Percentiles rank a stretch among this genome's conserved stretches.
These are phyloP conservation scores for Volvariella surrecta DNA, from an alignment of 1,284 basidiomycete genomes.

Conservation along the genomic window DNA sequence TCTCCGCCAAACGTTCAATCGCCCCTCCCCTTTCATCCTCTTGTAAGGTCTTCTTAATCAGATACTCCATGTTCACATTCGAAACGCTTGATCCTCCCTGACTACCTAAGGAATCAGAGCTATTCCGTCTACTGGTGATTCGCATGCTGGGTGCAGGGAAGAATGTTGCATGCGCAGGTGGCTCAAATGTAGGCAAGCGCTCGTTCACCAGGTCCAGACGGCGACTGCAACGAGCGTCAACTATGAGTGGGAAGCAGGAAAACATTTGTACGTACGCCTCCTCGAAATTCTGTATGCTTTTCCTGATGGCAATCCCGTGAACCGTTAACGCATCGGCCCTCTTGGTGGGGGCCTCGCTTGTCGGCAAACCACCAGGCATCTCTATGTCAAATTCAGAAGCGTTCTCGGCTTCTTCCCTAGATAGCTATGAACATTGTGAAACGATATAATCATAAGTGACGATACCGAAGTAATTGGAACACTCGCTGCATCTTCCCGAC, in stretches of 20 bases:
- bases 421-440: conserved; percentile 2
- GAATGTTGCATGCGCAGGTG: conserved; percentile 24
- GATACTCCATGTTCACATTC: conserved; percentile 65
- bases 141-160: conserved; percentile 62
- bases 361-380: conserved; percentile 16
- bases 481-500: conserved; percentile 90
- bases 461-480: conserved; percentile 81
- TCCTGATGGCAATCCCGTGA: conserved; percentile 56
- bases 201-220: conserved; percentile 93
- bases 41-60: conserved; percentile 71
- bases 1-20: conserved; percentile 52
- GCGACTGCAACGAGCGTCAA: conserved; percentile 40
- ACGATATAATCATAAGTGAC: conserved; percentile 6
- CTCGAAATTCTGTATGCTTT: conserved; percentile 82
- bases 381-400: conserved; percentile 74
- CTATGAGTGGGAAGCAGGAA: conserved; percentile 6
- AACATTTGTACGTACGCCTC: conserved; percentile 67
- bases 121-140: conserved; percentile 37
- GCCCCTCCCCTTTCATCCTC: conserved; percentile 45
- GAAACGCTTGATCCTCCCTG: conserved; percentile 2
- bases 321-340: conserved; percentile 46
- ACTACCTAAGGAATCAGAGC: conserved; percentile 46
- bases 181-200: conserved; percentile 65
- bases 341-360: conserved; percentile 37
- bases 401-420: conserved; percentile 89